Evolutionary conservation across 129 eudicot genomes (phyloP).

Genomic region (Kitagawia praeruptora): DNA sequence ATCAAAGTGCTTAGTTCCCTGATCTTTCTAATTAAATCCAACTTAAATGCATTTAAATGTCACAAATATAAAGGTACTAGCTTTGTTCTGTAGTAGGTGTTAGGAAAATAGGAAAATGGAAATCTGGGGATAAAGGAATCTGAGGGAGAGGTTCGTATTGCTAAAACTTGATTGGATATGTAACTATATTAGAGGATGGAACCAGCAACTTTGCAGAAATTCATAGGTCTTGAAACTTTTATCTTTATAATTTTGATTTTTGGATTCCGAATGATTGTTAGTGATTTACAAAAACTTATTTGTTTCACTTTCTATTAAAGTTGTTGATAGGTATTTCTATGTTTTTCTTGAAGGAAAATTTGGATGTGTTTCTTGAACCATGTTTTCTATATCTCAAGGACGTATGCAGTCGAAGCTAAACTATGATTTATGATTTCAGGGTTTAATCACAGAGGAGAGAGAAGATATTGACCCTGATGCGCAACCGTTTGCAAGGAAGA

Average conservation of each 20-base stretch:
- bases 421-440: constrained; percentile 33
- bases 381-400: not conserved
- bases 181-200: not conserved
- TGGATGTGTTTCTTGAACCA: not conserved
- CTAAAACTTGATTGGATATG: not conserved
- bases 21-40: not conserved
- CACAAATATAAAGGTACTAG: not conserved
- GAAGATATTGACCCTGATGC: constrained; percentile 72
- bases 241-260: not conserved
- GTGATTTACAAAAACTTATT: not conserved
- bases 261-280: not conserved
- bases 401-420: not conserved
- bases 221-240: not conserved
- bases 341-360: not conserved
- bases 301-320: not conserved
- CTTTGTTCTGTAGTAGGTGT: not conserved
- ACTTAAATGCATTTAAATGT: not conserved
- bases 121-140: not conserved
- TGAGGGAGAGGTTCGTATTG: not conserved
- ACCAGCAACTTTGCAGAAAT: not conserved
- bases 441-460: constrained; percentile 87
- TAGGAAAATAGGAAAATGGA: not conserved
- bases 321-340: not conserved
- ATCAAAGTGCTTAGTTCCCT: not conserved
- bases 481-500: constrained; percentile 79